These are phyloP conservation scores for Aspergillus proliferans DNA, from an alignment of 2,329 filamentous ascomycete genomes.

Conservation along the genomic window DNA sequence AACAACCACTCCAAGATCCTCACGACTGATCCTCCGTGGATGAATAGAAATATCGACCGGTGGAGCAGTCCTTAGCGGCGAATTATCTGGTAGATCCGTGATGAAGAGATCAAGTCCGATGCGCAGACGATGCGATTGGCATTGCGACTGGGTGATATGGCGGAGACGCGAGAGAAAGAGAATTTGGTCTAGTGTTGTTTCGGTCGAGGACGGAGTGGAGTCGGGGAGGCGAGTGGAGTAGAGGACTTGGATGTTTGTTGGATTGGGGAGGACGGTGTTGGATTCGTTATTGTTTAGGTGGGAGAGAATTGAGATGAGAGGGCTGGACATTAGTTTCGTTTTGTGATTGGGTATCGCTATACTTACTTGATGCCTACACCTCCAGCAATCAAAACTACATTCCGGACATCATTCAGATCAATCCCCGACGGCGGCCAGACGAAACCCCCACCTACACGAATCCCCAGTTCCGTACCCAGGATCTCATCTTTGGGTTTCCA, in stretches of 20 bases:
- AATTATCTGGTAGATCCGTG: slow-evolving; percentile 16
- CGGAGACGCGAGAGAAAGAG: slow-evolving; percentile 45
- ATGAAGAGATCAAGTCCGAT: slow-evolving; percentile 32
- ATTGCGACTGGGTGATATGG: slow-evolving; percentile 28
- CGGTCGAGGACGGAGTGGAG: slow-evolving; percentile 1
- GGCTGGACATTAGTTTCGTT: slow-evolving; percentile 38
- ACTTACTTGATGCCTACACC: slow-evolving; percentile 73
- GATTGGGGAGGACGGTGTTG: slow-evolving; percentile 21
- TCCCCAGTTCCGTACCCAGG: slow-evolving; percentile 51
- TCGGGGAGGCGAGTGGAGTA: slow-evolving; percentile 52
- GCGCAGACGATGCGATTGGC: slow-evolving; percentile 18
- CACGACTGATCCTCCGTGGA: slow-evolving; percentile 27
- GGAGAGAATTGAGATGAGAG: slow-evolving; percentile 66
- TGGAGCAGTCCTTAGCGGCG: slow-evolving; percentile 5
- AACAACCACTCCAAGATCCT: slow-evolving; percentile 32
- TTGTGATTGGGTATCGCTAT: background rate
- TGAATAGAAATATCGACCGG: slow-evolving; percentile 23
- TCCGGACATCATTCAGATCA: slow-evolving; percentile 43
- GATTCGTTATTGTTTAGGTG: slow-evolving; percentile 47
- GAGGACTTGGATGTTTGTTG: slow-evolving; percentile 51
- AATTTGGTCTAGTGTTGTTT: slow-evolving; percentile 27
- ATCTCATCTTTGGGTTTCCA: slow-evolving; percentile 57
- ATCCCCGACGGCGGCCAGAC: slow-evolving; percentile 59
- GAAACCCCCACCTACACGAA: slow-evolving; percentile 76
- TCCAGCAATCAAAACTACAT: slow-evolving; percentile 69